These are phyloP conservation scores for Bipolaris zeicola DNA, from an alignment of 2,329 filamentous ascomycete genomes.

Conservation along the genomic window DNA sequence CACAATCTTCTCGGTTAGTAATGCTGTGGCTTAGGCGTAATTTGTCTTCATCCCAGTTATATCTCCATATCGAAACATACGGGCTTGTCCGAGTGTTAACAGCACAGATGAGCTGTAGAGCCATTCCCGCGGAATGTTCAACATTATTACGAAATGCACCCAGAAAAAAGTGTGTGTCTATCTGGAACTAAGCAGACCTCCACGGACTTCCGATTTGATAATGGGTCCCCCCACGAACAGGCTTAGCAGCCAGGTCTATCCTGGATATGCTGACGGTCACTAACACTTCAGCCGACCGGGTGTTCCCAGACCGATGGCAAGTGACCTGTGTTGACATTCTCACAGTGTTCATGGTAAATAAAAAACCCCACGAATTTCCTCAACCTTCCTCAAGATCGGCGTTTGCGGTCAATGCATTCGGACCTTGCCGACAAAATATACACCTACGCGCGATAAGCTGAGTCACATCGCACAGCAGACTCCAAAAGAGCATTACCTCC, in stretches of 20 bases:
- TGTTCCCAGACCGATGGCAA: background rate
- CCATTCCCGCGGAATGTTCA: too few species aligned
- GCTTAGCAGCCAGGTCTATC: background rate
- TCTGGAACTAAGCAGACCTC: background rate
- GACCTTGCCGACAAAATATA: background rate
- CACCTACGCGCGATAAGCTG: conserved; percentile 2
- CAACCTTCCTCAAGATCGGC: background rate
- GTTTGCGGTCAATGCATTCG: background rate
- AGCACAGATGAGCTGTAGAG: too few species aligned
- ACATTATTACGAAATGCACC: too few species aligned
- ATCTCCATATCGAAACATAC: background rate
- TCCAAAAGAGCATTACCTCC: conserved; percentile 20
- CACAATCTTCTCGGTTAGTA: background rate
- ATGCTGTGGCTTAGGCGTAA: background rate
- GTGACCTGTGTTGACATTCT: background rate
- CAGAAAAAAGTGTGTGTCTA: background rate
- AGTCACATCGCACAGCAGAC: conserved; percentile 17
- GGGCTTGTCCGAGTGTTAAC: too few species aligned
- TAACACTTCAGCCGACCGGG: background rate
- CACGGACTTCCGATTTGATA: background rate
- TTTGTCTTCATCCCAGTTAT: background rate
- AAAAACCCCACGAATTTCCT: background rate
- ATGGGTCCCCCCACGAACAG: background rate
- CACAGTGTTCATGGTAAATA: background rate
- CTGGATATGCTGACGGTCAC: background rate